These are phyloP conservation scores for Stylonectria norvegica DNA, from an alignment of 2,329 filamentous ascomycete species.

Conservation along the genomic window DNA sequence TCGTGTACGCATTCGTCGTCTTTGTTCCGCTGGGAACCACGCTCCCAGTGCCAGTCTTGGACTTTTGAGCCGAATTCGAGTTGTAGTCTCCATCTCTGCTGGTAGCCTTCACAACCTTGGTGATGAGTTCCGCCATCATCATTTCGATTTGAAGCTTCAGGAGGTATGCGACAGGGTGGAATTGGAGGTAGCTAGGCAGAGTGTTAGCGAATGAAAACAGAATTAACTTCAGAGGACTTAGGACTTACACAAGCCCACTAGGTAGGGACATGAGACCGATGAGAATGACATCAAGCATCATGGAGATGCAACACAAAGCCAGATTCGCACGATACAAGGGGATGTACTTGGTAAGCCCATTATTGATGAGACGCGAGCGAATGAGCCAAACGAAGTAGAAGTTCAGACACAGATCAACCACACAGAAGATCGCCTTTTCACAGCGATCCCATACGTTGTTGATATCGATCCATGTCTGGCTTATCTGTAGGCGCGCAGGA, in stretches of 20 bases:
- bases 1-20: background rate
- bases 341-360: constrained; percentile 48
- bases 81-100: constrained; percentile 11
- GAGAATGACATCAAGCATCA: constrained; percentile 26
- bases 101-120: constrained; percentile 25
- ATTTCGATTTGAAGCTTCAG: constrained; percentile 50
- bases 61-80: constrained; percentile 1
- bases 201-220: background rate
- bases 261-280: constrained; percentile 28
- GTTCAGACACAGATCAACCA: constrained; percentile 48
- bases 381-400: constrained; percentile 48
- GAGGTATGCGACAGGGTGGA: constrained; percentile 47
- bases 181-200: constrained; percentile 23
- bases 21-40: background rate
- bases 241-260: constrained; percentile 26
- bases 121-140: constrained; percentile 48
- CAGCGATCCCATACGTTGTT: constrained; percentile 52
- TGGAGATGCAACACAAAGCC: constrained; percentile 21
- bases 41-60: background rate
- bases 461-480: constrained; percentile 37
- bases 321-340: constrained; percentile 37
- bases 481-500: constrained; percentile 45
- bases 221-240: accelerated
- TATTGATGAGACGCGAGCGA: constrained; percentile 41
- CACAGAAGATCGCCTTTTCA: constrained; percentile 49